Percentiles rank a stretch among this genome's conserved stretches.
phyloP scores from a whole-genome alignment of 306 rosid species.

The Castanopsis chinensis region DNA sequence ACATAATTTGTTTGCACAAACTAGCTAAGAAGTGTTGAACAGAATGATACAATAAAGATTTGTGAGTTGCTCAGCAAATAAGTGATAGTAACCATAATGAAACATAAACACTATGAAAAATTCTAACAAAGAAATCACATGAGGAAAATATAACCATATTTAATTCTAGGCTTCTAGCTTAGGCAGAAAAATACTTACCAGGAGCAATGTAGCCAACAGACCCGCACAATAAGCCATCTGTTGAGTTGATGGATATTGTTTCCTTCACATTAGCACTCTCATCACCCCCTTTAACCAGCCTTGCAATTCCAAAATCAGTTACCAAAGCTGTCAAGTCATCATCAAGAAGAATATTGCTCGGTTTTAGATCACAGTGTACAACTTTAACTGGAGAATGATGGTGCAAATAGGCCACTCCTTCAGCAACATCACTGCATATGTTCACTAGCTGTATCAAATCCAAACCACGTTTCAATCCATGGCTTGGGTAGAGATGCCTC shows the following conservation, averaged over 20 bases:
- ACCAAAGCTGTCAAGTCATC: conserved; percentile 81
- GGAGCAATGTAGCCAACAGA: conserved; percentile 95
- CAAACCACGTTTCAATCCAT: conserved; percentile 41
- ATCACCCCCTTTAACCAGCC: conserved; percentile 48
- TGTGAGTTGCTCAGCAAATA: no score
- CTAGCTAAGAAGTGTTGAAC: neutral
- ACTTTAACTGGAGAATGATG: conserved; percentile 78
- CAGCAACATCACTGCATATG: conserved; percentile 86
- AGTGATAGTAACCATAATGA: no score
- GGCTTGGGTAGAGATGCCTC: conserved; percentile 65
- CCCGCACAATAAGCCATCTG: conserved; percentile 76
- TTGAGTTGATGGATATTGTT: conserved; percentile 57
- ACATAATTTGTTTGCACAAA: neutral
- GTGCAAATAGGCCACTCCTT: conserved; percentile 84
- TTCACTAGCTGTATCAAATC: conserved; percentile 64
- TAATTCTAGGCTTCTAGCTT: neutral
- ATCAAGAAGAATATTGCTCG: conserved; percentile 86
- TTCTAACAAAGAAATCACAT: neutral
- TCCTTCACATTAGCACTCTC: conserved; percentile 18
- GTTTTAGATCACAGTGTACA: conserved; percentile 91
- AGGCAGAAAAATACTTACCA: conserved; percentile 44
- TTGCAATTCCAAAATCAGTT: conserved; percentile 88
- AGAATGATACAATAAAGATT: neutral
- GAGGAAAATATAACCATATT: neutral
- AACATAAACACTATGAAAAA: neutral